Evolutionary conservation across 176 grass and related monocot species (phyloP), one percentile per base, ranked within the genome.

Genomic region (Oryza australiensis): DNA sequence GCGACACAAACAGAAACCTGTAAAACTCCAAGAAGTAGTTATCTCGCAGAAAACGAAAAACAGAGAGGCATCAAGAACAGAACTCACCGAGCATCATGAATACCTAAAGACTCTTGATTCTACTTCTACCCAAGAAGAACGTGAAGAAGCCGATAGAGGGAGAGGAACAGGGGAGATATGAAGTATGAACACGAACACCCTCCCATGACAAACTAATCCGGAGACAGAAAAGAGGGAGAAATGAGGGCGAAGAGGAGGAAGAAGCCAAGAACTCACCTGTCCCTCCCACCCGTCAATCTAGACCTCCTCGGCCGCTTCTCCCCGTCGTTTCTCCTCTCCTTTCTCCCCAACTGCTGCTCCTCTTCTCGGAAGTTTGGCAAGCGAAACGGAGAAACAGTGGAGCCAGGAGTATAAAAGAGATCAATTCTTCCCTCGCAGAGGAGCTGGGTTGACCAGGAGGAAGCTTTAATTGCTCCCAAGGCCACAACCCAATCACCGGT

Each of bases 181-280:
- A 55, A 2, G 16, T 1, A 62, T 22, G 18, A n/a, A 1, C 51
- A 64, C 5, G 37, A 30, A 33, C 68, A 40, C 41, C 76, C 11
- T 24, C 7, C 55, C 55, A 60, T n/a, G n/a, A 24, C 11, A 9
- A 24, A 60, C n/a, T 30, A 14, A 71, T 14, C 48, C 35, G 26
- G 42, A 64, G 37, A 53, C 20, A 0, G 34, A 23, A 40, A 37
- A 64, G 22, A 48, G 13, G 35, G 27, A 64, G 57, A 76, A 35
- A 57, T 60, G 59, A 59, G 11, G 8, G 48, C 1, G 73, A 59
- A 13, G 13, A 27, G 20, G 12, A 29, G 60, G 30, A 18, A 49
- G 66, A 37, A 13, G 59, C 67, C 74, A 34, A 66, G 65, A 82
- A 46, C 59, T 60, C 65, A 82, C 83, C 83, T 86, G 82, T 82